A percentile compares a stretch with the other conserved stretches of the same genome.
These are phyloP conservation scores for Raffaelea arxii DNA, from an alignment of 2,329 filamentous ascomycete genomes.

Conservation along the genomic window DNA sequence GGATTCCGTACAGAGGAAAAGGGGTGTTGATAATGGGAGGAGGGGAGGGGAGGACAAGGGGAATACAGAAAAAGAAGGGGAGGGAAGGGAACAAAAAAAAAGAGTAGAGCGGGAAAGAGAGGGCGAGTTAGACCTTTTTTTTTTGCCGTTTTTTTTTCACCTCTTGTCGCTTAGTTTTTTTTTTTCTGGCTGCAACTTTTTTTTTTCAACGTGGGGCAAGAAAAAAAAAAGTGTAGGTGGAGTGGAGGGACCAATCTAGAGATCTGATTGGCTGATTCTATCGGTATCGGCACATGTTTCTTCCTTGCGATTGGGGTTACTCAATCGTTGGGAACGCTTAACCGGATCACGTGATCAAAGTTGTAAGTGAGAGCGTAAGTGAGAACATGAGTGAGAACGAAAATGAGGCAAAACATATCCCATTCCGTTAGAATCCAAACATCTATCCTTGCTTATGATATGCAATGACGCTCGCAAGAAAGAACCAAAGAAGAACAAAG, in stretches of 20 bases:
- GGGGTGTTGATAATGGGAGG: background rate
- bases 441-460: no score
- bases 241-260: background rate
- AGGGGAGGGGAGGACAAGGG: conserved; percentile 2
- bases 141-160: conserved; percentile 1
- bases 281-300: conserved; percentile 8
- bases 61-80: conserved; percentile 1
- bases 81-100: background rate
- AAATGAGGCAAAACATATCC: no score
- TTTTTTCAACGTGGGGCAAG: conserved; percentile 9
- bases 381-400: no score
- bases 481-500: no score
- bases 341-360: no score
- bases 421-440: no score
- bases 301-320: no score
- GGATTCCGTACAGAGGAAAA: background rate
- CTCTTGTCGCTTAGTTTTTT: conserved; percentile 3
- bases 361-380: no score
- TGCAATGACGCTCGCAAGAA: no score
- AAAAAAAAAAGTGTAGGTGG: conserved; percentile 4
- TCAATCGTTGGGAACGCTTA: no score
- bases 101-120: conserved; percentile 1
- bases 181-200: conserved; percentile 9
- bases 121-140: conserved; percentile 10
- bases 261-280: background rate